These are phyloP conservation scores for Williopsis jadinii DNA, from an alignment of 1,139 yeast genomes.

Conservation along the genomic window DNA sequence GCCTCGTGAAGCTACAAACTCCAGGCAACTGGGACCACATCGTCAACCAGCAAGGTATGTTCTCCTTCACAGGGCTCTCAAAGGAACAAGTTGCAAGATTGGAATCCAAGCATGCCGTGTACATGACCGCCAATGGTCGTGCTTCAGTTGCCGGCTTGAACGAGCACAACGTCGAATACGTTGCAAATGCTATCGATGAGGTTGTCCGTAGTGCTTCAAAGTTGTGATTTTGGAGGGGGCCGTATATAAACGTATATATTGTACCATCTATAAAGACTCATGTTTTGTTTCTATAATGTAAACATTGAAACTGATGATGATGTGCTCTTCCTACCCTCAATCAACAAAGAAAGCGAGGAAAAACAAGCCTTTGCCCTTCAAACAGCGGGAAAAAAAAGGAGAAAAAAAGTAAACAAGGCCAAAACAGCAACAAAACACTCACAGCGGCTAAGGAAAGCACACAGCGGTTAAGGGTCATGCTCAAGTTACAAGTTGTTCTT, in stretches of 20 bases:
- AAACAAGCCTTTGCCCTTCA: too few species aligned
- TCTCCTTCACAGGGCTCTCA: conserved; percentile 83
- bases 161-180: conserved; percentile 67
- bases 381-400: too few species aligned
- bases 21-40: conserved; percentile 95
- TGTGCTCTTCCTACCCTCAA: too few species aligned
- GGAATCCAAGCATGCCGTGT: conserved; percentile 72
- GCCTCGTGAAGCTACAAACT: conserved; percentile 59
- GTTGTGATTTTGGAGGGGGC: conserved; percentile 3
- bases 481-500: conserved; percentile 33
- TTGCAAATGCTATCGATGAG: conserved; percentile 78
- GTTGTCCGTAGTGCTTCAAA: conserved; percentile 47
- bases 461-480: conserved; percentile 20
- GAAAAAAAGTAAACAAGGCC: too few species aligned
- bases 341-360: too few species aligned
- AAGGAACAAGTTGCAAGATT: conserved; percentile 75
- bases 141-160: conserved; percentile 93
- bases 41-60: conserved; percentile 92
- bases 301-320: too few species aligned
- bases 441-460: too few species aligned
- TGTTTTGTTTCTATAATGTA: too few species aligned
- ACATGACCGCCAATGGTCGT: conserved; percentile 78
- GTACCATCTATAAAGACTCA: too few species aligned
- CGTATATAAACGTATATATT: too few species aligned
- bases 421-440: too few species aligned